These are phyloP conservation scores for Acanthamoeba culbertsoni DNA, from an alignment of 208 protist species.

Conservation along the genomic window DNA sequence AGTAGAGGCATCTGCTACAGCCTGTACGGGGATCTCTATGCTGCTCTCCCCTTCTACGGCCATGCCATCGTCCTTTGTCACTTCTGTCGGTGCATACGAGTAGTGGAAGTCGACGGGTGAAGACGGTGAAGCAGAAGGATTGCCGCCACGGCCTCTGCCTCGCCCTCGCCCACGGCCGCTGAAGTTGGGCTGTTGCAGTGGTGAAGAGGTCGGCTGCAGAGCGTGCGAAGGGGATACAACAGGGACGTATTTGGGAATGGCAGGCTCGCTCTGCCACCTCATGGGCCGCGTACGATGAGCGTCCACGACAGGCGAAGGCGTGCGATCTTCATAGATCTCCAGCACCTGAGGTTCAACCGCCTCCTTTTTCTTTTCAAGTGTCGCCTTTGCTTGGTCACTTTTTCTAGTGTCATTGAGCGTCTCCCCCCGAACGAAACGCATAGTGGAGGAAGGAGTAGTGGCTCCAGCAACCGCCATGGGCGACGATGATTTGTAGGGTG, in stretches of 20 bases:
- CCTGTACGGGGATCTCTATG: not conserved
- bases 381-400: too few species aligned
- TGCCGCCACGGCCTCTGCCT: not conserved
- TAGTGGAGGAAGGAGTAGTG: not conserved
- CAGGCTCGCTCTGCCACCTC: not conserved
- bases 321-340: too few species aligned
- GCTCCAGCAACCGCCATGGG: not conserved
- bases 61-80: not conserved
- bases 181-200: not conserved
- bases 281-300: not conserved
- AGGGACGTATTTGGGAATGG: not conserved
- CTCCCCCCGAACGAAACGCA: not conserved
- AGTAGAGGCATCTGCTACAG: too few species aligned
- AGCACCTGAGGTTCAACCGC: too few species aligned
- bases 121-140: not conserved
- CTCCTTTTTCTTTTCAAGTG: too few species aligned
- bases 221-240: not conserved
- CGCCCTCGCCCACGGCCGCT: not conserved
- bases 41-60: not conserved
- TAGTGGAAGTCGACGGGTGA: slow-evolving; percentile 1
- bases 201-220: not conserved
- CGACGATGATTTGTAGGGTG: not conserved
- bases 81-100: not conserved
- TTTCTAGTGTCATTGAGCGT: not conserved
- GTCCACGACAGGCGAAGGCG: not conserved